A percentile compares a stretch with the other conserved stretches of the same genome.
Evolutionary conservation across 306 rosid genomes (phyloP).

Genomic region (Dalbergia cochinchinensis): DNA sequence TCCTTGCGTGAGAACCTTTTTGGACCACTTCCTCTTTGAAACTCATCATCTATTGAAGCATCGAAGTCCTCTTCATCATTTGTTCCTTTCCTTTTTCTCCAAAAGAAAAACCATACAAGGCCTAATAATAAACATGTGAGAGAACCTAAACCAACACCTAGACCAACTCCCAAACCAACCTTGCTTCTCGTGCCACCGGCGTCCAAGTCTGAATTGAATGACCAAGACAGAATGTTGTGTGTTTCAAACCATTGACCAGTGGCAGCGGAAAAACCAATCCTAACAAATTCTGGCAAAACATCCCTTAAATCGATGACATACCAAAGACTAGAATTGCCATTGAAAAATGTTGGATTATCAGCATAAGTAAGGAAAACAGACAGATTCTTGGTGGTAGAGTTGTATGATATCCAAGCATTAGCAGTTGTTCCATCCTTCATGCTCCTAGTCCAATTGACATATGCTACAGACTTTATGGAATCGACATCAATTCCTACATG

Average conservation of each 20-base stretch:
- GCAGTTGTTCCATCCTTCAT: constrained; percentile 60
- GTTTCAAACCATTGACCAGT: constrained; percentile 65
- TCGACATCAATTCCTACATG: constrained; percentile 79
- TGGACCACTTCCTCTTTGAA: constrained; percentile 72
- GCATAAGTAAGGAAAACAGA: constrained; percentile 69
- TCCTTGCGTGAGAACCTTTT: constrained; percentile 66
- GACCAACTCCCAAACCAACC: constrained; percentile 45
- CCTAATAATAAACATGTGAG: constrained; percentile 51
- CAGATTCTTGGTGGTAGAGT: constrained; percentile 63
- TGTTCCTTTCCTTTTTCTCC: constrained; percentile 50
- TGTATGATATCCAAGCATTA: constrained; percentile 74
- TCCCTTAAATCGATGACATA: constrained; percentile 64
- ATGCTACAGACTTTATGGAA: constrained; percentile 59
- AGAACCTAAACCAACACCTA: constrained; percentile 50
- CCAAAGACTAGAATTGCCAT: constrained; percentile 52
- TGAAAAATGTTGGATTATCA: constrained; percentile 46
- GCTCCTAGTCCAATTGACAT: constrained; percentile 56
- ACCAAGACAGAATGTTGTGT: constrained; percentile 72
- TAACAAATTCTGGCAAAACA: constrained; percentile 66
- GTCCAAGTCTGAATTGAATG: constrained; percentile 73
- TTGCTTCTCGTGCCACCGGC: not conserved
- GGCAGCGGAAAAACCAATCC: constrained; percentile 81
- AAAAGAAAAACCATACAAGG: constrained; percentile 50
- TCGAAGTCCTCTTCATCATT: constrained; percentile 41
- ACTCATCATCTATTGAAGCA: constrained; percentile 64